Base-by-base conservation (phyloP, 2,329 filamentous ascomycete genomes). In the Paracamarosporium sp. region DNA sequence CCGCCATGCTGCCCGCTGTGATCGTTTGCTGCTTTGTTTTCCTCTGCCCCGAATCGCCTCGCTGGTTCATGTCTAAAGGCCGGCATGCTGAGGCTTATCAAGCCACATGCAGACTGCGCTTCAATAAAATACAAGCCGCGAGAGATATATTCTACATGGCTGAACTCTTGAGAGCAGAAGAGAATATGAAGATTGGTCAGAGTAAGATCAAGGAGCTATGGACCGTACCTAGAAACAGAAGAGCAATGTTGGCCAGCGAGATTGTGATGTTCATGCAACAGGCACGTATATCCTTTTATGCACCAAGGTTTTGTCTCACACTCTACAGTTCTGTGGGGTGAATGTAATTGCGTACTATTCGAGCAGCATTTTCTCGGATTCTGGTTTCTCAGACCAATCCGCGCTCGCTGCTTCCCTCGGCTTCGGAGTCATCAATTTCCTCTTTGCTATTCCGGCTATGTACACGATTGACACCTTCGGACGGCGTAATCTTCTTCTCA, bases 341-440 rank as follows among this genome's bases (percentile, higher is more conserved):
- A 72, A 71, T 52, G 65, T 71, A 12, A 70, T 70, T 15, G 69
- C 71, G 0, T 73, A 70, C 57, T 73, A 72, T 55, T 59, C 48
- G 1, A 61, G 57, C 31, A 58, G 93, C 67, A 67, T 88, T 48
- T 91, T 94, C 70, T 94, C 91, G 0, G 40, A 59, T n/a, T 61
- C 58, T n/a, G 65, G 66, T 17, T 70, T 68, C 55, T 62, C 55
- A 30, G 44, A 63, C 12, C 54, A 58, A 35, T 61, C 67, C 36
- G 68, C 69, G 8, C 57, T 71, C 22, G 60, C 57, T n/a, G 67
- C 67, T 8, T 70, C 67, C 31, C 59, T 72, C n/a, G 69, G 69
- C 51, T 70, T 66, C 48, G 69, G 69, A 25, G 53, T 68, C 28
- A 63, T 70, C n/a, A 67, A 70, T 44, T 65, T 69, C 50, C 25